A percentile compares a stretch with the other conserved stretches of the same genome.
Evolutionary conservation across 1,139 yeast species (phyloP).

Genomic region (Zygotorulaspora mrakii): DNA sequence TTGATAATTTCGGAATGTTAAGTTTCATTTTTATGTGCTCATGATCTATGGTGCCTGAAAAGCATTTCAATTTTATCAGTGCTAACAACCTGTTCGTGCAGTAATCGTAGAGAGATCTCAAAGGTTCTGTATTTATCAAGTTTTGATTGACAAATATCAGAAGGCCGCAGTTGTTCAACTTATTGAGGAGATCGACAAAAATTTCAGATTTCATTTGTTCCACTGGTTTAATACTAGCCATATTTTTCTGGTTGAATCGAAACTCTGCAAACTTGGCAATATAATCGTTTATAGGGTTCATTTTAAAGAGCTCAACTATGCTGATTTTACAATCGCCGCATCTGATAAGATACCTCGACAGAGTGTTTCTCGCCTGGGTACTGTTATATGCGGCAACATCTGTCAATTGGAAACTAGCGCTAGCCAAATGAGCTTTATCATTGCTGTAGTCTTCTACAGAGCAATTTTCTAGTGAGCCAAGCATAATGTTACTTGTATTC

Average conservation of each 20-base stretch:
- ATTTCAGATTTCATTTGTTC: slow-evolving; percentile 13
- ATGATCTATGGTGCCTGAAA: slow-evolving; percentile 18
- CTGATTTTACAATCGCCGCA: slow-evolving; percentile 1
- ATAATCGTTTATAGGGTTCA: slow-evolving; percentile 8
- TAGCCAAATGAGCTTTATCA: too few species aligned
- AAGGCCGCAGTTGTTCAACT: slow-evolving; percentile 9
- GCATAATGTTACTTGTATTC: too few species aligned
- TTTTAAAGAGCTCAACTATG: slow-evolving; percentile 11
- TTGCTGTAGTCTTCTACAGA: too few species aligned
- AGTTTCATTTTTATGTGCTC: slow-evolving; percentile 14
- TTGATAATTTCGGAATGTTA: slow-evolving; percentile 9
- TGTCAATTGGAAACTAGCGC: too few species aligned
- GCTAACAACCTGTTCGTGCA: slow-evolving; percentile 15
- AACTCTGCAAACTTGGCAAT: slow-evolving; percentile 7
- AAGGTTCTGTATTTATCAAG: slow-evolving; percentile 12
- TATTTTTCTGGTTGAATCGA: slow-evolving; percentile 12
- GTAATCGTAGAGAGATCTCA: slow-evolving; percentile 17
- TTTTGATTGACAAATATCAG: slow-evolving; percentile 6
- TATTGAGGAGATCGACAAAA: slow-evolving; percentile 8
- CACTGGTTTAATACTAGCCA: slow-evolving; percentile 7
- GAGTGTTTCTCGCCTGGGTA: slow-evolving; percentile 6
- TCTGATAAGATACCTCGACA: slow-evolving; percentile 7
- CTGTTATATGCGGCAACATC: slow-evolving; percentile 6
- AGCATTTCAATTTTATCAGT: slow-evolving; percentile 19
- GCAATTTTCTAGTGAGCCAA: too few species aligned